Conservation (phyloP, 73 alveolate genomes). For the Paramecium pentaurelia region DNA sequence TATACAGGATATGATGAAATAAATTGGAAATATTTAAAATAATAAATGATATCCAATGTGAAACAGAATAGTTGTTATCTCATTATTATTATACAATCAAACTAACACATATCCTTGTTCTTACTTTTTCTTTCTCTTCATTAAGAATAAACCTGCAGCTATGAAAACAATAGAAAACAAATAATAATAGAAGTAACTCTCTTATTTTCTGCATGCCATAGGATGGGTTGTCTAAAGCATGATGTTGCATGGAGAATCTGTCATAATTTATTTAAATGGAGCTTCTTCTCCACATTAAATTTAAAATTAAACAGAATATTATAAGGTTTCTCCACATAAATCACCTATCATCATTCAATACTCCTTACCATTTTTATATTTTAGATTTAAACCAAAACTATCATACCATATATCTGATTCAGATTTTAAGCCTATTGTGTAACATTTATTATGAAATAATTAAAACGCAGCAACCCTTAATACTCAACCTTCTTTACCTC, state of each 20-base stretch:
- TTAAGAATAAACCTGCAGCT: background rate
- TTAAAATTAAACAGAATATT: background rate
- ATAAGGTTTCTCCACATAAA: conserved; percentile 38
- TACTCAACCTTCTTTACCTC: background rate
- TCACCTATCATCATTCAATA: background rate
- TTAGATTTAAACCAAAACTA: conserved; percentile 22
- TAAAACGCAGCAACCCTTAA: conserved; percentile 36
- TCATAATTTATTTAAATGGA: background rate
- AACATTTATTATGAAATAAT: conserved; percentile 41
- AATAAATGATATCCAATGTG: background rate
- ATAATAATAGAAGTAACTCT: background rate
- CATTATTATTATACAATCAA: background rate
- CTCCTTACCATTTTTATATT: conserved; percentile 11
- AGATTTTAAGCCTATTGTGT: conserved; percentile 1
- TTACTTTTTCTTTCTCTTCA: background rate
- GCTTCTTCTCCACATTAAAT: conserved; percentile 32
- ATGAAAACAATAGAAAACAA: background rate
- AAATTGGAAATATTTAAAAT: background rate
- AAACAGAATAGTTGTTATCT: background rate
- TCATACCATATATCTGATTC: conserved; percentile 35
- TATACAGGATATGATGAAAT: background rate
- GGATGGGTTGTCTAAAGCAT: background rate
- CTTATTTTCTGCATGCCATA: background rate
- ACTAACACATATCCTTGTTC: conserved; percentile 31
- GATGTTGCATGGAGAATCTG: conserved; percentile 21